Conservation (phyloP, 495 filamentous ascomycete genomes). For the Trichoderma orchidacearum region DNA sequence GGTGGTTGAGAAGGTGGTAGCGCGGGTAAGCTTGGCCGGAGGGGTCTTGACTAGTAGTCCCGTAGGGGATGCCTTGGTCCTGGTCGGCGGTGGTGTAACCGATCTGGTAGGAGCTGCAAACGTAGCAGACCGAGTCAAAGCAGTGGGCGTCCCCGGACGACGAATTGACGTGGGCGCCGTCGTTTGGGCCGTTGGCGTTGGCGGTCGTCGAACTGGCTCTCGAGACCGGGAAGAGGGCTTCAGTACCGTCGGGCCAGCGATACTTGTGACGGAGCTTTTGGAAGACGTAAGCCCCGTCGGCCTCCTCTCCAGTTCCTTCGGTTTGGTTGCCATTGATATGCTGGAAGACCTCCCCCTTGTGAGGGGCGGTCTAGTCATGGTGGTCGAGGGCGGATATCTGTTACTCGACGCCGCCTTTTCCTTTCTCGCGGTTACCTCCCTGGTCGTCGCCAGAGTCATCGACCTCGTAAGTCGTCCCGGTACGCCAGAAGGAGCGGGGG, state of each 20-base stretch:
- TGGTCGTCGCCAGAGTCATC: slow-evolving; percentile 1
- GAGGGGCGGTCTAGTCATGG: neutral
- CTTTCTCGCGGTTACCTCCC: neutral
- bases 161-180: neutral
- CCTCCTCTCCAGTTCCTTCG: slow-evolving; percentile 9
- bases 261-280: slow-evolving; percentile 14
- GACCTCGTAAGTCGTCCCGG: neutral
- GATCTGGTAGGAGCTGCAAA: neutral
- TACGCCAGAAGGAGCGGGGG: slow-evolving; percentile 6
- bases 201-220: neutral
- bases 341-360: slow-evolving; percentile 7
- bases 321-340: slow-evolving; percentile 2
- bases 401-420: neutral
- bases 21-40: too few relatives aligned
- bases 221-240: slow-evolving; percentile 12
- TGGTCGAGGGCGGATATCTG: slow-evolving; percentile 3
- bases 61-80: too few relatives aligned
- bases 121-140: neutral
- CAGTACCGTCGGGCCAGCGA: slow-evolving; percentile 24
- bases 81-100: too few relatives aligned
- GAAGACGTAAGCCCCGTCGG: slow-evolving; percentile 5
- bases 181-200: neutral
- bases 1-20: neutral
- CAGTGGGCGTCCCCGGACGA: neutral
- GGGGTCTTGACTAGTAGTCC: too few relatives aligned